These are phyloP conservation scores for Leccinum pellstonianum DNA, from an alignment of 768 basidiomycete genomes.

Conservation along the genomic window DNA sequence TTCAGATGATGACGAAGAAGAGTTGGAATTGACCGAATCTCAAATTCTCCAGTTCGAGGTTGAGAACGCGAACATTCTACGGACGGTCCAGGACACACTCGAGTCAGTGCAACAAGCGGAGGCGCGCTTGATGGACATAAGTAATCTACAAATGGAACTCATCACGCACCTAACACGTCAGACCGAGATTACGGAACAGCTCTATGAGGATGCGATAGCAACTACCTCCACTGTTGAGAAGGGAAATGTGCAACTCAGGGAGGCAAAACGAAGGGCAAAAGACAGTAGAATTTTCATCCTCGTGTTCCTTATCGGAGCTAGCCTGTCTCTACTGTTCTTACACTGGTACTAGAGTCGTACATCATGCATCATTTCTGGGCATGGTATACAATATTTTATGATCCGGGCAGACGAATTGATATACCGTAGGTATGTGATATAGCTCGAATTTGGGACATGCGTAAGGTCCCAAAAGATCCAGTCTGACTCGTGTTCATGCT, in stretches of 20 bases:
- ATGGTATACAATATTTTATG: slow-evolving; percentile 7
- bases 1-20: slow-evolving; percentile 70
- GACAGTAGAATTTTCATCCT: slow-evolving; percentile 89
- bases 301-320: slow-evolving; percentile 89
- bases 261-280: slow-evolving; percentile 82
- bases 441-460: not conserved
- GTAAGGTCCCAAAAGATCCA: not conserved
- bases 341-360: slow-evolving; percentile 72
- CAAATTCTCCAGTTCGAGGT: slow-evolving; percentile 92
- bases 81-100: slow-evolving; percentile 80
- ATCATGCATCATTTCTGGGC: slow-evolving; percentile 3
- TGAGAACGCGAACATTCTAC: slow-evolving; percentile 86
- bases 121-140: slow-evolving; percentile 88
- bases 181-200: slow-evolving; percentile 87
- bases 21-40: slow-evolving; percentile 77
- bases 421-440: slow-evolving; percentile 1
- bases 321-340: slow-evolving; percentile 86
- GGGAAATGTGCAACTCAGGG: slow-evolving; percentile 86
- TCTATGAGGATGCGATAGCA: slow-evolving; percentile 92
- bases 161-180: slow-evolving; percentile 85
- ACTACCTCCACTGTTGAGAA: slow-evolving; percentile 83
- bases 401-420: slow-evolving; percentile 2
- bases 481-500: not conserved
- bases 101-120: slow-evolving; percentile 92
- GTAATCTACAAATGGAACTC: slow-evolving; percentile 88